Base-by-base conservation (phyloP, 768 basidiomycete species). In the Antrodiella citrinella region DNA sequence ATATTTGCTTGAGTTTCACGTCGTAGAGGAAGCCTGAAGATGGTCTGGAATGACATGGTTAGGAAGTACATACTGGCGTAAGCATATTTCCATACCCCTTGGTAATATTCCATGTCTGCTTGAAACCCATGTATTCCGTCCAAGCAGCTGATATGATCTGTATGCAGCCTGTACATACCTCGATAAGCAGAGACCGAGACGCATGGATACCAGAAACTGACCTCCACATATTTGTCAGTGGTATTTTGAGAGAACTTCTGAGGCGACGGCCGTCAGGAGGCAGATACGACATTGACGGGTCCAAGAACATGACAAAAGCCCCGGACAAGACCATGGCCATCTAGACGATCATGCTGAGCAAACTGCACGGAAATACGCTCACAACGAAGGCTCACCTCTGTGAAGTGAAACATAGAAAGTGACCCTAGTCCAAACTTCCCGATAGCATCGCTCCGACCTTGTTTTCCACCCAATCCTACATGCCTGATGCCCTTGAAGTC, bases 371-470 rank as follows among this genome's bases (percentile, higher is more conserved):
- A 5, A 22, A 43, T 43, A 5, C 19, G 9, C 19, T 7, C 18
- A 9, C 7, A 9, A 43, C 41, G 11, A 3, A 21, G 10, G 45
- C 65, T 46, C 45, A 77, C 77, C 61, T 78, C 76, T 0, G 73
- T 69, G 47, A 78, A 69, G 53, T 77, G 74, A 51, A 72, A 80
- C 68, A 78, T 73, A 0, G 75, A 72, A 3, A 79, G 62, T 12
- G 72, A 73, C 4, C 78, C 78, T 5, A 73, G 62, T 4, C 78
- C 78, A 59, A 77, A 79, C 48, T 71, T 70, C 0, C 78, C 78
- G 35, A 78, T 78, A 1, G 69, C 70, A 48, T 69, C 69, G 0
- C 46, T 51, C 19, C 57, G 57, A 1, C 54, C 63, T 13, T 57
- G 53, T 52, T 80, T 79, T 0, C 74, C 72, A 2, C 77, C 77